A percentile compares a stretch with the other conserved stretches of the same genome.
Evolutionary conservation across 331 rosid genomes (phyloP).

Genomic region (Erythrophleum ivorense): DNA sequence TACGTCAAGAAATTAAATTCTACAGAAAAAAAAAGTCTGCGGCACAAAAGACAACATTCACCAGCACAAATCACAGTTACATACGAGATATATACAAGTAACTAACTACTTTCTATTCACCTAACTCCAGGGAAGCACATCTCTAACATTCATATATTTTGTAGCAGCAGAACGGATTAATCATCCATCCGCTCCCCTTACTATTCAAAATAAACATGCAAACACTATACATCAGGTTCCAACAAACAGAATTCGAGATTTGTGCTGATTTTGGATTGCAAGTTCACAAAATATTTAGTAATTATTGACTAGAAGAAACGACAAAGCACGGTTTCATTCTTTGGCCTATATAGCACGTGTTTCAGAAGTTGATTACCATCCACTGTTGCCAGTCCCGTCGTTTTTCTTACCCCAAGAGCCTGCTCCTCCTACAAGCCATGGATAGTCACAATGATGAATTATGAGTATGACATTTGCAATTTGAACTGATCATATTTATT

Average conservation of each 20-base stretch:
- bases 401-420: slow-evolving; percentile 58
- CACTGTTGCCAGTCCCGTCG: slow-evolving; percentile 49
- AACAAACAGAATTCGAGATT: slow-evolving; percentile 5
- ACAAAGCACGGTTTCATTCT: slow-evolving; percentile 14
- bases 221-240: slow-evolving; percentile 12
- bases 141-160: slow-evolving; percentile 25
- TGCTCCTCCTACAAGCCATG: slow-evolving; percentile 39
- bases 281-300: slow-evolving; percentile 6
- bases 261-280: background rate
- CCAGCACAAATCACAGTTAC: slow-evolving; percentile 3
- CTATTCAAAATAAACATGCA: background rate
- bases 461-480: background rate
- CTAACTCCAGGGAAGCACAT: slow-evolving; percentile 1
- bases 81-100: background rate
- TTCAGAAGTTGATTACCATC: slow-evolving; percentile 53
- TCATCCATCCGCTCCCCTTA: slow-evolving; percentile 20
- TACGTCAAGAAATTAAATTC: slow-evolving; percentile 5
- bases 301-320: slow-evolving; percentile 20
- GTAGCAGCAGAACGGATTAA: slow-evolving; percentile 5
- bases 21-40: background rate
- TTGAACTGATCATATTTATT: background rate
- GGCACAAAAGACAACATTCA: background rate
- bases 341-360: background rate
- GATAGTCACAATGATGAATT: slow-evolving; percentile 16
- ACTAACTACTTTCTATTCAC: background rate